Base-by-base conservation (phyloP, 352 stramenopile genomes). In the Globisporangium radiosum region DNA sequence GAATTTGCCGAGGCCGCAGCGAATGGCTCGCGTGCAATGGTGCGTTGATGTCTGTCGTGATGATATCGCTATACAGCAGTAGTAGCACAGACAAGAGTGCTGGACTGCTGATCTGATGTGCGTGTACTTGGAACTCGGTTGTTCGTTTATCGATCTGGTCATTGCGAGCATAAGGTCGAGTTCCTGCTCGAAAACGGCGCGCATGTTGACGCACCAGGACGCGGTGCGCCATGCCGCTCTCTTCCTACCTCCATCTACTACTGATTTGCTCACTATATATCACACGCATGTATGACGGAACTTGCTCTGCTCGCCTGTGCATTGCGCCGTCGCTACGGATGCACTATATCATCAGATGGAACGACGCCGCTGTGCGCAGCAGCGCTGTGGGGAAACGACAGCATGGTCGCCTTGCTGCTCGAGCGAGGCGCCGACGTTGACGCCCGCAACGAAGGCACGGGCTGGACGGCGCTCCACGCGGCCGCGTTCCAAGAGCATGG, bases 401-500 rank as follows among this genome's bases (percentile, higher is more conserved):
- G 60, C 5, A 88, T 88, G 78, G 78, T 85, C 37, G 56, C 63
- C n/a, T 83, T 79, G 49, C 62, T 88, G 44, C 65, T 88, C 17
- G 71, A 77, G 38, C 78, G 75, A 69, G 72, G 75, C 13, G 78
- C 78, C 1, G 69, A 84, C 39, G 68, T 88, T 14, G 52, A 51
- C 7, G 74, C 76, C 10, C 63, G 70, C 40, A 88, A 87, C 51
- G 78, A 88, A 74, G 78, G 79, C 3, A 89, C 77, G 0, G 71
- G 66, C 5, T 89, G 79, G 75, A 89, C 79, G 54, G 75, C 75
- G n/a, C 51, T 87, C 40, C 76, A 88, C 52, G 78, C 78, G 3
- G 76, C 78, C 39, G 70, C 77, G 3, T 89, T 87, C 56, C 77
- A 87, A 69, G 77, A 87, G 25, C 79, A 89, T 37, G 76, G 77